Evolutionary conservation across 2,329 filamentous ascomycete species (phyloP), one percentile per base, ranked within the genome.

Genomic region (Pyrenophora teres): DNA sequence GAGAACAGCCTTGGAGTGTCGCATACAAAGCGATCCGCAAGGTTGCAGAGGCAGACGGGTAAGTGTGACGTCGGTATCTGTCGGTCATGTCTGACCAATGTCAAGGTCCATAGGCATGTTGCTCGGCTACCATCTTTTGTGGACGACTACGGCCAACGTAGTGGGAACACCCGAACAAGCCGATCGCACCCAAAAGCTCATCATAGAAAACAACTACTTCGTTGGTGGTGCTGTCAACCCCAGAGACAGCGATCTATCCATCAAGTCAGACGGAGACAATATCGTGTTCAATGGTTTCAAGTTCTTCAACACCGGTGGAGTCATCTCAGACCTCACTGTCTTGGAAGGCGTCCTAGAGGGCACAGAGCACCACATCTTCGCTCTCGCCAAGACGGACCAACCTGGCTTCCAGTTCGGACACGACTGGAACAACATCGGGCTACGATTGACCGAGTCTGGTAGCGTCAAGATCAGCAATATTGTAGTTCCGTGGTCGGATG

Each of bases 281-380:
- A 67, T 87, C 12, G 66, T 85, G 2, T 87, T 86, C 68, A 81
- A 82, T 51, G 84, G 85, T 1, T 79, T 77, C 69, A 88, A 88
- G 68, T 77, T 82, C 70, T 88, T 88, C 76, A 88, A 85, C 63
- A 88, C 85, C 0, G 86, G 86, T 0, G 85, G 85, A 21, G 84
- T 87, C 0, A 77, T 88, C 2, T 87, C 84, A 0, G 85, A 88
- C 52, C 71, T 88, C 16, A 87, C 84, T 0, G 83, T 88, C 0
- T 77, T 88, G 0, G 85, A 88, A 60, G 85, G 86, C 16, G 81
- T 84, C 0, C 73, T 80, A n/a, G 78, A 82, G 5, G 81, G 77
- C 15, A 85, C 83, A 0, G 76, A 79, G 4, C 76, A 84, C 46
- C 85, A 87, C 61, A 83, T 87, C 50, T 88, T 87, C 62, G 82